Evolutionary conservation across 164 flowering plant genomes (phyloP).

Genomic region (Tinospora cordifolia): DNA sequence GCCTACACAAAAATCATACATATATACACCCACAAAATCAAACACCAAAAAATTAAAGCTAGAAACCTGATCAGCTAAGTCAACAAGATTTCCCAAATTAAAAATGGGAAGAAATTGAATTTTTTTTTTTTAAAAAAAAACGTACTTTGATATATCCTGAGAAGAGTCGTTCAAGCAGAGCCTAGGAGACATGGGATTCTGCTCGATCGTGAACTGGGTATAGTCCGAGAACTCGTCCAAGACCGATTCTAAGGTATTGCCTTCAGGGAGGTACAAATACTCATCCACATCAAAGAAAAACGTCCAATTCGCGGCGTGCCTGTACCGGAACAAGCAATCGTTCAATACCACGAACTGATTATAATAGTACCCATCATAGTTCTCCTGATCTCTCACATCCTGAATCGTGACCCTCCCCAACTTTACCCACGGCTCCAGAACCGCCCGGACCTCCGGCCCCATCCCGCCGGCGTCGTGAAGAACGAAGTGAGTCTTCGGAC

Average conservation of each 20-base stretch:
- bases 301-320: slow-evolving; percentile 53
- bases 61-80: neutral
- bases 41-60: neutral
- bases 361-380: slow-evolving; percentile 51
- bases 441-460: slow-evolving; percentile 38
- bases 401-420: slow-evolving; percentile 48
- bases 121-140: neutral
- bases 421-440: slow-evolving; percentile 55
- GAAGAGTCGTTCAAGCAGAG: slow-evolving; percentile 47
- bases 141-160: slow-evolving; percentile 27
- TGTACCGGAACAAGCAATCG: slow-evolving; percentile 52
- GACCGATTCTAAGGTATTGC: slow-evolving; percentile 36
- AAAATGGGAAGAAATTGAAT: neutral
- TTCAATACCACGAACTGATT: slow-evolving; percentile 64
- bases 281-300: slow-evolving; percentile 67
- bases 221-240: slow-evolving; percentile 34
- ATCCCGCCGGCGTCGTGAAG: slow-evolving; percentile 67
- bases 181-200: slow-evolving; percentile 53
- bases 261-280: slow-evolving; percentile 49
- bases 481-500: slow-evolving; percentile 52
- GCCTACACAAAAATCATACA: slow-evolving; percentile 14
- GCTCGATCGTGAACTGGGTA: slow-evolving; percentile 68
- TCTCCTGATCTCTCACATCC: slow-evolving; percentile 46
- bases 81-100: neutral
- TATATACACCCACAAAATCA: neutral